Evolutionary conservation across 139 green algal species (phyloP).

Genomic region (Chlamydomonas schloesseri): DNA sequence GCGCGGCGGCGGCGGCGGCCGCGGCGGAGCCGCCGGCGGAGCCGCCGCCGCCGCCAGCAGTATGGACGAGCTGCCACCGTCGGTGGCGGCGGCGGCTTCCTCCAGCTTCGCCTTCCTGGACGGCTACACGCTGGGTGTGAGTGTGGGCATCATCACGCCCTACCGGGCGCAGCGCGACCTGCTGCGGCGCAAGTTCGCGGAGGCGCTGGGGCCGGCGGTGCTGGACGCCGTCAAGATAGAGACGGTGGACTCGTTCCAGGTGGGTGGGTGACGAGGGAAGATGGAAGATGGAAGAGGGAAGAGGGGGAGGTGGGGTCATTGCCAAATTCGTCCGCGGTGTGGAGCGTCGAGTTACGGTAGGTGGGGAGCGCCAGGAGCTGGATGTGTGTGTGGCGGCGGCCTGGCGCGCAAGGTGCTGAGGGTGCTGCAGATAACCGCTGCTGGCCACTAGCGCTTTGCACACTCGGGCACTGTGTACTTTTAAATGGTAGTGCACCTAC

Average conservation of each 20-base stretch:
- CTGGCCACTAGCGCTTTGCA: no score
- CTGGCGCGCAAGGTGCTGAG: no score
- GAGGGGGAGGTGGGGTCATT: background rate
- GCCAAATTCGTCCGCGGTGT: no score
- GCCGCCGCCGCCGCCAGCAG: background rate
- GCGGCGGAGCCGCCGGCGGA: background rate
- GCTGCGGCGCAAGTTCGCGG: constrained; percentile 72
- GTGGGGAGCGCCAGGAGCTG: no score
- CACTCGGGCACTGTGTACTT: no score
- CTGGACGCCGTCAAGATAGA: constrained; percentile 80
- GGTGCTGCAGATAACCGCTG: no score
- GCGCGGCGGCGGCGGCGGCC: no score
- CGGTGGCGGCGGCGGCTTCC: background rate
- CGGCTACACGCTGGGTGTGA: constrained; percentile 4
- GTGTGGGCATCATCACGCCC: constrained; percentile 89
- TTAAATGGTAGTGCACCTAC: no score
- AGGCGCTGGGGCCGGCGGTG: constrained; percentile 57
- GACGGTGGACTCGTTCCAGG: constrained; percentile 93
- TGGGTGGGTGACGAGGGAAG: background rate
- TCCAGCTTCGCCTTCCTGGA: background rate
- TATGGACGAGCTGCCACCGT: no score
- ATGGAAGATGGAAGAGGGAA: no score
- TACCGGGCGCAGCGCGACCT: constrained; percentile 85
- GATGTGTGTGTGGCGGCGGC: no score
- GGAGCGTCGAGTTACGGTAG: no score